Base-by-base conservation (phyloP, 1,284 basidiomycete species). In the Ganoderma boninense region DNA sequence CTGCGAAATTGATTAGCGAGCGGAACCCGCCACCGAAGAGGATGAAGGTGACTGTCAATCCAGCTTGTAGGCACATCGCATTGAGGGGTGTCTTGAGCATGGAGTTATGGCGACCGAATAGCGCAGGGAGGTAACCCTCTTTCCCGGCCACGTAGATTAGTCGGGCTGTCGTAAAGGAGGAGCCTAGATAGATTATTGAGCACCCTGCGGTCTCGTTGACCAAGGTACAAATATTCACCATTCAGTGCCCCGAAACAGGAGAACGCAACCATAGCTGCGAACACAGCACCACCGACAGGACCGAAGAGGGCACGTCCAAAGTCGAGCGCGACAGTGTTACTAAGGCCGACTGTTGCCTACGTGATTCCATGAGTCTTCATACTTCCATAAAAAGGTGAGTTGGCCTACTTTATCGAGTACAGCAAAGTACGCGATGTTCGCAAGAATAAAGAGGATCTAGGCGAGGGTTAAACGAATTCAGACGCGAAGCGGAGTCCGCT, bases 201-300 rank as follows among this genome's bases (percentile, higher is more conserved):
- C 0, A 26, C 10, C n/a, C 2, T 20, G 16, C 46, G 26, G 11
- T 1, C 10, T 52, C 23, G 49, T 38, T n/a, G 23, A 49, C 35
- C 2, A 29, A 18, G 38, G 64, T 23, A 73, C 77, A 13, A 32
- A 18, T 16, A 35, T 35, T 20, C 78, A 88, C 95, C 94, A 79
- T 97, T 97, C 57, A 98, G 81, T 0, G 97, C 95, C 13, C 97
- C 97, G 75, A 98, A 96, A 79, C 97, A 99, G 1, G 95, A 97
- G 71, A 99, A 89, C 1, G 96, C 95, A 2, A 99, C 97, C 84
- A 97, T 90, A 70, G 89, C 85, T 1, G 97, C 95, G 79, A 99
- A 99, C 3, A 97, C 77, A 1, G 92, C 89, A 0, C 95, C 97
- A 26, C 98, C 97, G 16, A 93, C 81, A 6, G 92, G 89, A 7